A percentile compares a stretch with the other conserved stretches of the same genome.
Evolutionary conservation across 1,284 basidiomycete genomes (phyloP).

Genomic region (Earliella scabrosa): DNA sequence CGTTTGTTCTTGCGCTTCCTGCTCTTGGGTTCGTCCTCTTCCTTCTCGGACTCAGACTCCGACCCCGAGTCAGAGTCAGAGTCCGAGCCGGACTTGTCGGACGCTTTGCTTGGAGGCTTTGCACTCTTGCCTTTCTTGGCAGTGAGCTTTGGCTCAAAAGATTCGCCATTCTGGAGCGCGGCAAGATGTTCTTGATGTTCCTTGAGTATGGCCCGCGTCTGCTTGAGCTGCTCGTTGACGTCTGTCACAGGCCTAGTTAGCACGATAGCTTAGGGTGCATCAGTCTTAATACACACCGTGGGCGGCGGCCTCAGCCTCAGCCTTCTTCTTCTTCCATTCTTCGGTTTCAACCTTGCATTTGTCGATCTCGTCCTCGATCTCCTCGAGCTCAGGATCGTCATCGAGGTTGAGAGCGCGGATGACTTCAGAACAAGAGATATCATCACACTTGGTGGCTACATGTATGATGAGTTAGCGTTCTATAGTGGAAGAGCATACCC

Average conservation of each 20-base stretch:
- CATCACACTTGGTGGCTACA: slow-evolving; percentile 64
- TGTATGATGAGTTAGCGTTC: not conserved
- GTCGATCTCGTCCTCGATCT: slow-evolving; percentile 51
- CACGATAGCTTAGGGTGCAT: too few relatives aligned
- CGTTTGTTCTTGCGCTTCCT: slow-evolving; percentile 56
- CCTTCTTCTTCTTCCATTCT: slow-evolving; percentile 48
- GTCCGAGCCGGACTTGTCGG: slow-evolving; percentile 3
- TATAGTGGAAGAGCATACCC: not conserved
- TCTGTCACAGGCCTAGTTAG: slow-evolving; percentile 30
- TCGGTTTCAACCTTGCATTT: slow-evolving; percentile 41
- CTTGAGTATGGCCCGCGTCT: slow-evolving; percentile 39
- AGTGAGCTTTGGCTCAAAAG: slow-evolving; percentile 48
- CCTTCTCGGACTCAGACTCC: slow-evolving; percentile 11
- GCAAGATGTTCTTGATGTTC: slow-evolving; percentile 53
- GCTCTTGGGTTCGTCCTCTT: slow-evolving; percentile 17
- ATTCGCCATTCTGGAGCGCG: slow-evolving; percentile 49
- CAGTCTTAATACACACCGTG: slow-evolving; percentile 48
- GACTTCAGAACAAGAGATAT: slow-evolving; percentile 64
- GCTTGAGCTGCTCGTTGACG: slow-evolving; percentile 45
- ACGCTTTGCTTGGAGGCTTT: slow-evolving; percentile 22
- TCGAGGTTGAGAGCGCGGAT: slow-evolving; percentile 53
- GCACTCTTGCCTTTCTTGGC: slow-evolving; percentile 31
- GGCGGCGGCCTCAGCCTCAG: slow-evolving; percentile 39
- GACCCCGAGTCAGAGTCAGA: slow-evolving; percentile 7
- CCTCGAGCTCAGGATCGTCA: slow-evolving; percentile 54